A percentile compares a stretch with the other conserved stretches of the same genome.
phyloP scores from a whole-genome alignment of 768 basidiomycete species.

The Calvatia gigantea region DNA sequence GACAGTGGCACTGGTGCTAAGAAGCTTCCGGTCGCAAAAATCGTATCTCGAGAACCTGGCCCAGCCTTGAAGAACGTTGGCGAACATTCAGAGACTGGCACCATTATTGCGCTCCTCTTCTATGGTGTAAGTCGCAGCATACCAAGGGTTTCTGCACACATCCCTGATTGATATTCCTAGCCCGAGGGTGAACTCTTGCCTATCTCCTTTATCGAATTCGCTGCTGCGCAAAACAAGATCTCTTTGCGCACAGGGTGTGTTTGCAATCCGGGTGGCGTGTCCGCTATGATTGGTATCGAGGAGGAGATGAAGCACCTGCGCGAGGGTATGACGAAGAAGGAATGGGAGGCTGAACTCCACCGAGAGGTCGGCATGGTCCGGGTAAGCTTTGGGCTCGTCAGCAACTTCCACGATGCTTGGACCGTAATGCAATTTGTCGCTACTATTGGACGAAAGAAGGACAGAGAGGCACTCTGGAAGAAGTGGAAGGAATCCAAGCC shows the following conservation, averaged over 20 bases:
- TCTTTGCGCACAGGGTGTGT: conserved; percentile 86
- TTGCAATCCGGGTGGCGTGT: conserved; percentile 84
- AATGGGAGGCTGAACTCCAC: conserved; percentile 58
- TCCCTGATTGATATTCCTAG: conserved; percentile 32
- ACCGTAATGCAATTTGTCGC: conserved; percentile 46
- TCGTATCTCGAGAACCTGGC: conserved; percentile 62
- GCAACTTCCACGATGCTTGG: conserved; percentile 73
- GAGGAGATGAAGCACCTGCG: conserved; percentile 29
- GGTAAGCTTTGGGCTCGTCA: conserved; percentile 75
- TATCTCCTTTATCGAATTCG: conserved; percentile 69
- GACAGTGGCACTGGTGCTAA: too few species aligned
- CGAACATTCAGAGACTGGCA: conserved; percentile 64
- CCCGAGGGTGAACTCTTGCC: conserved; percentile 64
- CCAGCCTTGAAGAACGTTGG: conserved; percentile 53
- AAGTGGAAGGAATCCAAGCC: conserved; percentile 26
- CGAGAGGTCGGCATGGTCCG: conserved; percentile 72
- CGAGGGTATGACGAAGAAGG: conserved; percentile 42
- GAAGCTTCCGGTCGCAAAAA: conserved; percentile 57
- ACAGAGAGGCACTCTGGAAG: conserved; percentile 20
- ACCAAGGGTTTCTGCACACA: background rate
- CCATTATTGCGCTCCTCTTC: conserved; percentile 59
- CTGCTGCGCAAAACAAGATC: conserved; percentile 59
- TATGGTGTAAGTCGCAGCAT: conserved; percentile 47
- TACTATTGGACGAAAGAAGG: conserved; percentile 33
- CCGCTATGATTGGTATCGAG: conserved; percentile 64